Conservation (phyloP, 2,329 filamentous ascomycete species). For the Colletotrichum sp. region DNA sequence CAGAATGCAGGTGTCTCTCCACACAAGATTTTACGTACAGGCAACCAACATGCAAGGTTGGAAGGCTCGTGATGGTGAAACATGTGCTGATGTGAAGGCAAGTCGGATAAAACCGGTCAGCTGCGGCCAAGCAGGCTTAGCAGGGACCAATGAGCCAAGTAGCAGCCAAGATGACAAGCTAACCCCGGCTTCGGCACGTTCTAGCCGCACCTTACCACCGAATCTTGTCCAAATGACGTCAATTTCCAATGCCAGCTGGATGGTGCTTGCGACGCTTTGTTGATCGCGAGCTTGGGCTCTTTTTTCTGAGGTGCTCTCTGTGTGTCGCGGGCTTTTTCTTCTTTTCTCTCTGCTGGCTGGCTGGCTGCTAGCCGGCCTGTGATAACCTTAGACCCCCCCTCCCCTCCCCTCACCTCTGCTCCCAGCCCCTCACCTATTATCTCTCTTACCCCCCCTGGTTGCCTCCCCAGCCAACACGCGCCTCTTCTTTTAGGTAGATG, state of each 20-base stretch:
- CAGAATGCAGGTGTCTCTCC: not conserved
- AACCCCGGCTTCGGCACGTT: constrained; percentile 10
- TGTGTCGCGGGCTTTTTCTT: not conserved
- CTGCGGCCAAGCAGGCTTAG: constrained; percentile 7
- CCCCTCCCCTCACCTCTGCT: not conserved
- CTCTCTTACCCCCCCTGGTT: not conserved
- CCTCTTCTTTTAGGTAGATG: not conserved
- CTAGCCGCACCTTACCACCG: constrained; percentile 3
- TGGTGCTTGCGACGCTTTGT: constrained; percentile 20
- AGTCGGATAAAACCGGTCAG: not conserved
- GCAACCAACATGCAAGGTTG: not conserved
- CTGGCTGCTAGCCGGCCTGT: not conserved
- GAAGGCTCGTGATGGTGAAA: constrained; percentile 19
- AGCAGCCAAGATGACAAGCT: not conserved
- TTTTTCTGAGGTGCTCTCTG: not conserved
- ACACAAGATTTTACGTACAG: constrained; percentile 1
- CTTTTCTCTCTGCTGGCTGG: not conserved
- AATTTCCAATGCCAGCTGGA: not conserved
- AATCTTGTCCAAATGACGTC: constrained; percentile 11
- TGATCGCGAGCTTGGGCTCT: not conserved
- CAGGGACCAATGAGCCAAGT: not conserved
- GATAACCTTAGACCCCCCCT: not conserved
- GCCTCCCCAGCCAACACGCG: not conserved
- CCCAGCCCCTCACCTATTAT: not conserved
- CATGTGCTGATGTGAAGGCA: not conserved